Base-by-base conservation (phyloP, 495 filamentous ascomycete genomes). In the Talaromyces adpressus region DNA sequence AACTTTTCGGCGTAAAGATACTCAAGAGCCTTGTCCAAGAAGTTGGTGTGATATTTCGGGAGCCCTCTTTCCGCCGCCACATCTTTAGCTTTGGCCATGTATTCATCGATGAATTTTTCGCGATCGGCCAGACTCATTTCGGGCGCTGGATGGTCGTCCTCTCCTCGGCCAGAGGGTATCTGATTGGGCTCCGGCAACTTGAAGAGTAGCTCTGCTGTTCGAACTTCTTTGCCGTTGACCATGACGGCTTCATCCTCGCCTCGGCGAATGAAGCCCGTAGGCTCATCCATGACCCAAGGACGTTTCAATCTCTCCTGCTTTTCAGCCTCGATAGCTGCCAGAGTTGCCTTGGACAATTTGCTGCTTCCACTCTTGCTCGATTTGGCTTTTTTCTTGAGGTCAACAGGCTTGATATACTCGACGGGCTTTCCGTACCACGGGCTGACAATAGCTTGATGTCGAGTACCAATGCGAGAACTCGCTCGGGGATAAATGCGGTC, bases 401-500 rank as follows among this genome's bases (percentile, higher is more conserved):
- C 92, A 1, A 85, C 75, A 7, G 93, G 86, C 72, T 97, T 98
- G 61, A 96, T 91, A 51, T 95, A 89, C 71, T 96, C 84, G 45
- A 99, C 87, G 3, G 91, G 86, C 62, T 84, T 85, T 6, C 95
- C 95, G 56, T 84, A 86, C 94, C 94, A 99, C 8, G 86, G 77
- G 52, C 80, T 79, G 47, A 97, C 91, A 67, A 87, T 86, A 2
- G 94, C 94, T 78, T 99, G 94, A 73, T 97, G 92, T 56, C 91
- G 86, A 6, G 93, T 90, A 11, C 95, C 95, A 30, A 98, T 75
- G 9, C 95, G 89, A 62, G 94, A 98, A 69, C 91, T 94, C 23
- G 94, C 94, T 62, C 95, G 88, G 20, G 94, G 94, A 67, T 97
- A 98, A 64, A 98, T 98, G 57, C 95, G 90, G 73, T 99, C 94